These are phyloP conservation scores for Cordyceps tenuipes DNA, from an alignment of 2,329 filamentous ascomycete species.

Conservation along the genomic window DNA sequence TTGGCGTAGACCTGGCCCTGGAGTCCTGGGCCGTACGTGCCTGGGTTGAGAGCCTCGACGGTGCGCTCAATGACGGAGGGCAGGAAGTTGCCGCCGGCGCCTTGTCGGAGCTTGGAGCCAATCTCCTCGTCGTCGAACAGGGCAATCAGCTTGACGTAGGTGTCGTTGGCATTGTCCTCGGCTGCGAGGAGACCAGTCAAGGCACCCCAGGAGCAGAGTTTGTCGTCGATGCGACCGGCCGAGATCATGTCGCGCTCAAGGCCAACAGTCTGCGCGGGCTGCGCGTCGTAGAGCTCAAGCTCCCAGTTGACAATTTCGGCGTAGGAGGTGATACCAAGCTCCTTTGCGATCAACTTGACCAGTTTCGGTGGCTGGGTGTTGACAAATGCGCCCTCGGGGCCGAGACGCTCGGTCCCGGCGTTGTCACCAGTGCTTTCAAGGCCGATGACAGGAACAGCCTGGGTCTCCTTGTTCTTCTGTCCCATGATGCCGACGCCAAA, in stretches of 20 bases:
- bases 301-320: conserved; percentile 89
- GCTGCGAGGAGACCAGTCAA: conserved; percentile 73
- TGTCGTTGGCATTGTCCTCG: conserved; percentile 45
- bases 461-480: conserved; percentile 73
- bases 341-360: conserved; percentile 70
- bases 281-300: conserved; percentile 85
- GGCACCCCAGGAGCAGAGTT: conserved; percentile 91
- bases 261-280: conserved; percentile 76
- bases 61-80: conserved; percentile 73
- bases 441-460: conserved; percentile 90
- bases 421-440: conserved; percentile 61
- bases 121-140: conserved; percentile 98
- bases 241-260: conserved; percentile 92
- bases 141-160: conserved; percentile 81
- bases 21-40: conserved; percentile 48
- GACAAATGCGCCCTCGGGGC: conserved; percentile 62
- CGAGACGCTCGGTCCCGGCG: conserved; percentile 36
- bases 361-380: conserved; percentile 78
- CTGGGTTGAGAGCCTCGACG: conserved; percentile 56
- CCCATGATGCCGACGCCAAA: conserved; percentile 72
- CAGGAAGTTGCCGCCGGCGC: conserved; percentile 83
- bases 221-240: conserved; percentile 91
- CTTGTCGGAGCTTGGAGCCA: conserved; percentile 81
- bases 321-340: conserved; percentile 65
- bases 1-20: conserved; percentile 79